phyloP scores from a whole-genome alignment of 2,329 filamentous ascomycete genomes.

The Beauveria caledonica region DNA sequence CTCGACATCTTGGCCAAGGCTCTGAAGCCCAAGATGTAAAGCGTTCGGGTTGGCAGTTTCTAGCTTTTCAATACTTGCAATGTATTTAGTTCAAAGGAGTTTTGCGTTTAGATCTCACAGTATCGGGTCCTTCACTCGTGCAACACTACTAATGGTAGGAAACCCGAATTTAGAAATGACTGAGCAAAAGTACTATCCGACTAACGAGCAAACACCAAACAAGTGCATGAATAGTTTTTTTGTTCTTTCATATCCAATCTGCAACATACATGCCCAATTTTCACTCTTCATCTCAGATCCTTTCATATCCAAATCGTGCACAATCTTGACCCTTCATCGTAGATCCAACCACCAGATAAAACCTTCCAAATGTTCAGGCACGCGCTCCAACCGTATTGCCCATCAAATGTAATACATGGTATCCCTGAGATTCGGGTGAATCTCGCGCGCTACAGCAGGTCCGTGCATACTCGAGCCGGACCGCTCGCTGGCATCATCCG shows the following conservation, averaged over 20 bases:
- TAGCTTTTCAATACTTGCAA: background rate
- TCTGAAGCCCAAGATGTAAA: slow-evolving; percentile 18
- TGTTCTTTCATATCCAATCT: no score
- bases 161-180: no score
- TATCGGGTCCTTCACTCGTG: no score
- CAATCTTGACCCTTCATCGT: background rate
- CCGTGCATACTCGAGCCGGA: background rate
- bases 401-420: slow-evolving; percentile 51
- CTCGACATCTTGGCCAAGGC: slow-evolving; percentile 47
- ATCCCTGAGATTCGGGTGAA: slow-evolving; percentile 36
- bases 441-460: slow-evolving; percentile 15
- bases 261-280: background rate
- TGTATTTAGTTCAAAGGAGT: no score
- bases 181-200: no score
- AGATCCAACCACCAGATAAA: background rate
- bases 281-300: background rate
- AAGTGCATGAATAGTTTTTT: no score
- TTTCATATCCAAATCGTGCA: background rate
- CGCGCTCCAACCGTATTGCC: no score
- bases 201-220: no score
- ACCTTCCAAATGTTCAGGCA: background rate
- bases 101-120: no score
- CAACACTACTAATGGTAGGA: no score
- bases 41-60: no score
- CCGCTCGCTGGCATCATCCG: slow-evolving; percentile 24